These are phyloP conservation scores for Taphrina populina DNA, from an alignment of 1,139 yeast genomes.

Conservation along the genomic window DNA sequence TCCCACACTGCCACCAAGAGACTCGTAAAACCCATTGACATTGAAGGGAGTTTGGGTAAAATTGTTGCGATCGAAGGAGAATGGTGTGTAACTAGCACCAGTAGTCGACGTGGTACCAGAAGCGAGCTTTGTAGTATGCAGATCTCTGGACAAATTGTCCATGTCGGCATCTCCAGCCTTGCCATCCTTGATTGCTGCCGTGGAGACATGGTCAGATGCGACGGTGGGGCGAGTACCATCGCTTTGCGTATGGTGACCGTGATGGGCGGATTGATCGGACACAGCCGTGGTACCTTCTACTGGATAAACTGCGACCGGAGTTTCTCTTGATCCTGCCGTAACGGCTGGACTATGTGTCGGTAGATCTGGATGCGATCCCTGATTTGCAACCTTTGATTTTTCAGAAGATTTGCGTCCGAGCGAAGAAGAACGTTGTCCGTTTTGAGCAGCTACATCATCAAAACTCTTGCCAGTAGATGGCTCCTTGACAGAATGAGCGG, in stretches of 20 bases:
- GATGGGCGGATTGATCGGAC: background rate
- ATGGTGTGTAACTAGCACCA: background rate
- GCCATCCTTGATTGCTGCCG: constrained; percentile 20
- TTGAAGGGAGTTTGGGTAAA: constrained; percentile 24
- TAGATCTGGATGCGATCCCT: constrained; percentile 2
- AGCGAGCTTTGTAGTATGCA: constrained; percentile 2
- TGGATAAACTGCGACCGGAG: constrained; percentile 11
- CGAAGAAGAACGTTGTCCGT: constrained; percentile 24
- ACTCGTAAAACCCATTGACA: constrained; percentile 6
- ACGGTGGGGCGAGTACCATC: background rate
- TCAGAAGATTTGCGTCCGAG: constrained; percentile 26
- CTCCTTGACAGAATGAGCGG: too few relatives aligned
- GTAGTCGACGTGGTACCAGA: background rate
- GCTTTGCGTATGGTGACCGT: background rate
- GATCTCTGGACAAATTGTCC: constrained; percentile 8
- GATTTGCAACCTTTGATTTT: background rate
- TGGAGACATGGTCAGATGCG: constrained; percentile 10
- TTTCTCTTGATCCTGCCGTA: background rate
- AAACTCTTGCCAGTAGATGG: constrained; percentile 13
- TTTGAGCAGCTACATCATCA: constrained; percentile 12
- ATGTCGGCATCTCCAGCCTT: background rate
- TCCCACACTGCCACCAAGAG: constrained; percentile 12
- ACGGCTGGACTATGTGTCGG: constrained; percentile 1
- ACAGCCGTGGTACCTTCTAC: constrained; percentile 20
- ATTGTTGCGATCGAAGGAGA: constrained; percentile 10